Base-by-base conservation (phyloP, 495 filamentous ascomycete species). In the Elasticomyces elasticus region DNA sequence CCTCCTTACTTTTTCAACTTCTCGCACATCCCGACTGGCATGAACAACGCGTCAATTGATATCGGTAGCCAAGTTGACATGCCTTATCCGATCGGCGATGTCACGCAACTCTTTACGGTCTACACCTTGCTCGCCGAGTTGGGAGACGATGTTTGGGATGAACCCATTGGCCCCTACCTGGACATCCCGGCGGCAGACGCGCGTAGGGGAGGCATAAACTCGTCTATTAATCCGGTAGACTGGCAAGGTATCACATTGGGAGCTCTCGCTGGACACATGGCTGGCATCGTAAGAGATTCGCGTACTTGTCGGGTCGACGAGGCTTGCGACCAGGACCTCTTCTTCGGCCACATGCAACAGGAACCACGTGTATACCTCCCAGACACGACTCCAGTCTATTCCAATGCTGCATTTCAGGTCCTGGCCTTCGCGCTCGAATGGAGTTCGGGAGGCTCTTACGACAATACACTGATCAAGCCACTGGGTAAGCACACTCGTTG, bases 391-490 rank as follows among this genome's bases (percentile, higher is more conserved):
- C 40, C 62, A 2, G 44, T 50, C 31, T 62, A 62, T 24, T 56
- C 51, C 20, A 31, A 52, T 30, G 42, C 40, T 1, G 62, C 24
- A 0, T 51, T 64, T 25, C 17, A 59, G 38, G 33, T 62, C 20
- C 41, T 64, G 1, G 62, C 43, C 1, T 56, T 50, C 22, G 59
- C 55, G 1, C 55, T 62, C 22, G 59, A 59, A 46, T 28, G 10
- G 5, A 52, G 52, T 5, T 45, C 42, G 20, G 56, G 55, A 23
- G 7, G 30, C 15, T 2, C 24, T 48, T n/a, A n/a, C n/a, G n/a
- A n/a, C n/a, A n/a, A n/a, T n/a, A n/a, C n/a, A n/a, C n/a, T n/a
- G n/a, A n/a, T n/a, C n/a, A n/a, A n/a, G n/a, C n/a, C n/a, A n/a
- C n/a, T n/a, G n/a, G n/a, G n/a, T n/a, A n/a, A n/a, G n/a, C n/a